Percentiles rank a stretch among this genome's conserved stretches.
Conservation (phyloP, 441 rosid genomes). For the Pelargonium fulgidum region DNA sequence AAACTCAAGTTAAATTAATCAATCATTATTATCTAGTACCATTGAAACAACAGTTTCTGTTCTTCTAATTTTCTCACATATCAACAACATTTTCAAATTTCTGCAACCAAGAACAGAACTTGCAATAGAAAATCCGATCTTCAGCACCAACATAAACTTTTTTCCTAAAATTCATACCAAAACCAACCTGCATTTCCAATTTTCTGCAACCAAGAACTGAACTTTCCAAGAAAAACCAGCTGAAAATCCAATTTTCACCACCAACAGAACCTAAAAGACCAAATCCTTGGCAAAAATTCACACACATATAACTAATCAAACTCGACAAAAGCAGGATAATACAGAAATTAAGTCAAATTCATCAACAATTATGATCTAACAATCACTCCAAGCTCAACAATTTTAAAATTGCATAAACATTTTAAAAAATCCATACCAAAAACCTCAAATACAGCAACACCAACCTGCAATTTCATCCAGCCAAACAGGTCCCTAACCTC, state of each 20-base stretch:
- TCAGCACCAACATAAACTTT: too few relatives aligned
- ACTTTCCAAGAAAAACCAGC: not conserved
- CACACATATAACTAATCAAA: not conserved
- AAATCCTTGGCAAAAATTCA: not conserved
- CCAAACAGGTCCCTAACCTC: constrained; percentile 70
- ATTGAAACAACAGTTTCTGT: not conserved
- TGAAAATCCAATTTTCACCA: not conserved
- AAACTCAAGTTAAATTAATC: not conserved
- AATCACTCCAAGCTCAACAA: not conserved
- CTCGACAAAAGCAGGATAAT: not conserved
- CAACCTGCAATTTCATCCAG: constrained; percentile 94
- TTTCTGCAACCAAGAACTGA: not conserved
- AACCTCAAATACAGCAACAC: not conserved
- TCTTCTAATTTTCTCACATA: not conserved
- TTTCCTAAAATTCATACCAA: too few relatives aligned
- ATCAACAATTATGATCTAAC: not conserved
- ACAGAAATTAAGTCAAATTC: not conserved
- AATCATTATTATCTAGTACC: not conserved
- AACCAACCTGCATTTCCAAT: not conserved
- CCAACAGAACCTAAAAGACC: not conserved
- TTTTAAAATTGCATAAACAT: not conserved
- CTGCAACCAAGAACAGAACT: too few relatives aligned
- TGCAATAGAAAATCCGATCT: too few relatives aligned
- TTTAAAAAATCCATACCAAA: not conserved
- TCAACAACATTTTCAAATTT: not conserved